A percentile compares a stretch with the other conserved stretches of the same genome.
phyloP scores from a whole-genome alignment of 805 yeast species.

The Candida pseudoglaebosa region DNA sequence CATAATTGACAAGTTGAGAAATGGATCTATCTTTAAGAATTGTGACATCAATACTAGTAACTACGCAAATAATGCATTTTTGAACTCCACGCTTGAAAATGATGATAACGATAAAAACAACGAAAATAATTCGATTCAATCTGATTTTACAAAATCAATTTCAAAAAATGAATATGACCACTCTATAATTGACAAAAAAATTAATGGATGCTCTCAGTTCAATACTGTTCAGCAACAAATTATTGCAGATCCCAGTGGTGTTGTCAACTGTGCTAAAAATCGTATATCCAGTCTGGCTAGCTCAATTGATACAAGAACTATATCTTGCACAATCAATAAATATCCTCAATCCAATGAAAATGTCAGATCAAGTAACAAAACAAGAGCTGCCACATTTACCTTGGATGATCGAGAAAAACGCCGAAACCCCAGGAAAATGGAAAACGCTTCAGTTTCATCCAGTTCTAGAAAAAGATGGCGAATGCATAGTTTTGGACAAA shows the following conservation, averaged over 20 bases:
- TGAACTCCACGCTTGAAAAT: not conserved
- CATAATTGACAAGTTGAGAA: not conserved
- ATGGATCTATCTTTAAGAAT: too few relatives aligned
- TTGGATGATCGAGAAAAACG: not conserved
- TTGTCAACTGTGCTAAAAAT: not conserved
- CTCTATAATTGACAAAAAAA: too few relatives aligned
- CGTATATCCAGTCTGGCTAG: too few relatives aligned
- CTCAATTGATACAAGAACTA: too few relatives aligned
- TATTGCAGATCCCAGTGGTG: not conserved
- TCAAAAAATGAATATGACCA: not conserved
- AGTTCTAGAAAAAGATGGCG: not conserved
- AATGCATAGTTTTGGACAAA: slow-evolving; percentile 1
- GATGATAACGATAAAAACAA: not conserved
- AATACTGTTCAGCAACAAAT: too few relatives aligned
- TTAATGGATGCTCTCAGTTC: too few relatives aligned
- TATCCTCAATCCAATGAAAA: too few relatives aligned
- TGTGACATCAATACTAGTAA: too few relatives aligned
- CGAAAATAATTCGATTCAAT: too few relatives aligned
- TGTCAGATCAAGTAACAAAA: too few relatives aligned
- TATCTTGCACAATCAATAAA: too few relatives aligned
- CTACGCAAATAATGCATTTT: not conserved
- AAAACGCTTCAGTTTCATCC: not conserved
- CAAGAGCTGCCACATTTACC: not conserved
- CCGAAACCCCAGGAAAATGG: not conserved
- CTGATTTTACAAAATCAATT: not conserved